Evolutionary conservation across 768 basidiomycete genomes (phyloP).

Genomic region (Tricholoma bakamatsutake): DNA sequence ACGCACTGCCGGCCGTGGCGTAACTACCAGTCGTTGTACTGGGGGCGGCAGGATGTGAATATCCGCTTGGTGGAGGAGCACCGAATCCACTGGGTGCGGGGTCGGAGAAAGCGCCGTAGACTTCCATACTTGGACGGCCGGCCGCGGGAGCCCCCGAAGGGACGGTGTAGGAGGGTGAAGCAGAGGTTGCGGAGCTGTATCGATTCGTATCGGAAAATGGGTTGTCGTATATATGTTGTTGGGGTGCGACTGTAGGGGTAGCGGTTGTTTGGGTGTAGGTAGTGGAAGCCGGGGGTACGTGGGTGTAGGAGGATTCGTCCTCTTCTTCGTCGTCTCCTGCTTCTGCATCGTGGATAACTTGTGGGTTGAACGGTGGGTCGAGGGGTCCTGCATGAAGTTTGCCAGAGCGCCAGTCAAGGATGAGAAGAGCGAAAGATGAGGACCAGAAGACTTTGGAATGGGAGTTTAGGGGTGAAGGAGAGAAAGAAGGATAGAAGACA

Average conservation of each 20-base stretch:
- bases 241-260: constrained; percentile 17
- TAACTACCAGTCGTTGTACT: not conserved
- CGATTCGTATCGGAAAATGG: constrained; percentile 56
- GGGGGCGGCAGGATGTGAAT: not conserved
- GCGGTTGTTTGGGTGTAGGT: constrained; percentile 13
- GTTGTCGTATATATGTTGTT: constrained; percentile 27
- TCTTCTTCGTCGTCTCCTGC: constrained; percentile 49
- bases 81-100: constrained; percentile 75
- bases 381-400: constrained; percentile 47
- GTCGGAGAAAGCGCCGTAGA: constrained; percentile 88
- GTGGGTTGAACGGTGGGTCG: constrained; percentile 75
- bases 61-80: constrained; percentile 24
- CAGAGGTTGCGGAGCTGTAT: constrained; percentile 32
- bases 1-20: constrained; percentile 54
- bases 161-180: constrained; percentile 23
- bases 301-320: constrained; percentile 46
- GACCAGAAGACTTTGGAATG: constrained; percentile 63
- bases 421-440: constrained; percentile 56
- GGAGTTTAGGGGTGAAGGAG: not conserved
- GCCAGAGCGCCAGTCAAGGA: constrained; percentile 75
- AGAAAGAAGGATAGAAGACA: constrained; percentile 17
- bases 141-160: constrained; percentile 19
- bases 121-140: constrained; percentile 71
- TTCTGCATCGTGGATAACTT: constrained; percentile 37
- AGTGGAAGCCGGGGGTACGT: constrained; percentile 35